phyloP scores from a whole-genome alignment of 1,284 basidiomycete genomes.

The Trichosporon ovoides region DNA sequence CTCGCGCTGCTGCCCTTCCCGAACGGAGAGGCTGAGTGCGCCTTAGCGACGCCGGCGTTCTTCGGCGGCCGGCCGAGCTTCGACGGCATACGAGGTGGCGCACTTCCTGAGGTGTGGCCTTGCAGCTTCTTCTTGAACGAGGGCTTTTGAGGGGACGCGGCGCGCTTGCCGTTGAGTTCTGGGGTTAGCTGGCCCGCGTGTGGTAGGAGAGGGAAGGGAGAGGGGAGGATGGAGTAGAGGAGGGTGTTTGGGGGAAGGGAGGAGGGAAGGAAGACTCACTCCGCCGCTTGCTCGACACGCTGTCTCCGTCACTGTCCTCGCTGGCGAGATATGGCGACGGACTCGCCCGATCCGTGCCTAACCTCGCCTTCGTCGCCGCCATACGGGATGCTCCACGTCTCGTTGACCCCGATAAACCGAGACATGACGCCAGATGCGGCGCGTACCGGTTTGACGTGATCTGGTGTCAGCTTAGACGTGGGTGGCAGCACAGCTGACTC shows the following conservation, averaged over 20 bases:
- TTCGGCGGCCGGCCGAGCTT: constrained; percentile 19
- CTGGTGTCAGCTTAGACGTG: constrained; percentile 52
- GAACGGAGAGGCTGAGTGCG: constrained; percentile 10
- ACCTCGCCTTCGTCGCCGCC: constrained; percentile 57
- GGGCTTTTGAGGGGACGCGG: constrained; percentile 15
- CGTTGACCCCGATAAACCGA: constrained; percentile 66
- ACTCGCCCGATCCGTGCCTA: constrained; percentile 37
- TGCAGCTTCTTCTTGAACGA: constrained; percentile 16
- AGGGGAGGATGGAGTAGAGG: no score
- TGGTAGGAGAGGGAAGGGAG: neutral
- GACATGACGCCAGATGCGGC: constrained; percentile 74
- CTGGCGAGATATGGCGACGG: constrained; percentile 34
- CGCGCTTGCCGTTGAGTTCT: constrained; percentile 19
- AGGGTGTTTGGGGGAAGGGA: no score
- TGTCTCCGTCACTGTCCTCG: constrained; percentile 26
- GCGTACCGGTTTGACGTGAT: constrained; percentile 86
- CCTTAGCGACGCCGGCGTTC: neutral
- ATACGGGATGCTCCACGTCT: constrained; percentile 63
- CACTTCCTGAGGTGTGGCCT: constrained; percentile 9
- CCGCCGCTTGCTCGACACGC: constrained; percentile 18
- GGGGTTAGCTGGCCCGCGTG: constrained; percentile 8
- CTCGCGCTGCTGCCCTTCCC: neutral
- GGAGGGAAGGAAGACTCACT: no score
- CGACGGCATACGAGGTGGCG: constrained; percentile 11
- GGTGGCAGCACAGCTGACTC: constrained; percentile 26